Evolutionary conservation across 2,329 filamentous ascomycete genomes (phyloP).

Genomic region (Endoconidiophora laricicola): DNA sequence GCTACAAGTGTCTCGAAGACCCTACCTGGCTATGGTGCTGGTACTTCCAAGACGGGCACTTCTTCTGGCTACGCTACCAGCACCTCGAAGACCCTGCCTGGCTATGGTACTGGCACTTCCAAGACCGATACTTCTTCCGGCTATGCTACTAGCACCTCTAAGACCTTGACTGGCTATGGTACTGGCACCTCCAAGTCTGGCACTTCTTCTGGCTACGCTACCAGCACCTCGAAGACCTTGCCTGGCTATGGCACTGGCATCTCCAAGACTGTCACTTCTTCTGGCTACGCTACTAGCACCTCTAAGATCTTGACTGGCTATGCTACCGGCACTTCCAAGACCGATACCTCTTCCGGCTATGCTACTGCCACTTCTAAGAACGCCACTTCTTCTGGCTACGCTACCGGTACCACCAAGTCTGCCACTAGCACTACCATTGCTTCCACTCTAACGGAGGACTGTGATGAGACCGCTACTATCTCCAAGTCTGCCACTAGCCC

Average conservation of each 20-base stretch:
- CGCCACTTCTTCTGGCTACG: not conserved
- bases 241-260: not conserved
- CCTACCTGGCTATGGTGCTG: not conserved
- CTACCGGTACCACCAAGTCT: not conserved
- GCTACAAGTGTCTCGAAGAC: not conserved
- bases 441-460: too few species aligned
- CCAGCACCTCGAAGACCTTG: not conserved
- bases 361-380: not conserved
- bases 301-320: too few species aligned
- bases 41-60: not conserved
- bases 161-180: not conserved
- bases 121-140: not conserved
- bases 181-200: not conserved
- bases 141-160: not conserved
- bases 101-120: not conserved
- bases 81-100: not conserved
- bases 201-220: too few species aligned
- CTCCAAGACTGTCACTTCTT: too few species aligned
- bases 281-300: too few species aligned
- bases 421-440: not conserved
- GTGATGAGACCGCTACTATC: not conserved
- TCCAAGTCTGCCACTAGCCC: not conserved
- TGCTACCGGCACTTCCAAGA: too few species aligned
- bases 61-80: not conserved
- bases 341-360: not conserved